Percentiles rank a stretch among this genome's conserved stretches.
Evolutionary conservation across 2,329 filamentous ascomycete genomes (phyloP).

Genomic region (Stagonosporopsis rhizophila): DNA sequence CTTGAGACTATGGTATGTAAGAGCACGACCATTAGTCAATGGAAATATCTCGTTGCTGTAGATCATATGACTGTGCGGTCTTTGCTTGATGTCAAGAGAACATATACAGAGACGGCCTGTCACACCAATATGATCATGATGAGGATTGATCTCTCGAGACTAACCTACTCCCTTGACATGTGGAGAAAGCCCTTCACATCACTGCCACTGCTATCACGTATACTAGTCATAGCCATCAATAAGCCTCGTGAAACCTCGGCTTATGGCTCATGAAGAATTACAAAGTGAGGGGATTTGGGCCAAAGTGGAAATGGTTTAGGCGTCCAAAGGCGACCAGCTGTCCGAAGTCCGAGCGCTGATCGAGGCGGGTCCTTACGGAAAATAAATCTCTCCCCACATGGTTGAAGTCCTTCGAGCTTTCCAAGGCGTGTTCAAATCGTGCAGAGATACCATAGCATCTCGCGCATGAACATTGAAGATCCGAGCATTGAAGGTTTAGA

Average conservation of each 20-base stretch:
- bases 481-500: not conserved
- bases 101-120: no score
- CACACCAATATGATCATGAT: not conserved
- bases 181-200: not conserved
- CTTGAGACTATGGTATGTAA: no score
- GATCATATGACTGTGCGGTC: no score
- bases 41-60: no score
- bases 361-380: not conserved
- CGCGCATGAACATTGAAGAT: not conserved
- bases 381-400: not conserved
- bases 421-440: not conserved
- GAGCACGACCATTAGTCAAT: no score
- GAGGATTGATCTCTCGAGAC: not conserved
- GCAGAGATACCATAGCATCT: not conserved
- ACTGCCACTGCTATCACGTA: not conserved
- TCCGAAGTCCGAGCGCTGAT: not conserved
- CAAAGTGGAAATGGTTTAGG: constrained; percentile 11
- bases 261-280: not conserved
- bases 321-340: not conserved
- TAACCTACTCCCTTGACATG: not conserved
- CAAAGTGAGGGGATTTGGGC: not conserved
- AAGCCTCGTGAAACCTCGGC: not conserved
- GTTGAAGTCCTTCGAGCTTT: not conserved
- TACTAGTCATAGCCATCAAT: not conserved
- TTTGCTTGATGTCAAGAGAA: no score